Base-by-base conservation (phyloP, 2,329 filamentous ascomycete species). In the Aspergillus fumigatus region DNA sequence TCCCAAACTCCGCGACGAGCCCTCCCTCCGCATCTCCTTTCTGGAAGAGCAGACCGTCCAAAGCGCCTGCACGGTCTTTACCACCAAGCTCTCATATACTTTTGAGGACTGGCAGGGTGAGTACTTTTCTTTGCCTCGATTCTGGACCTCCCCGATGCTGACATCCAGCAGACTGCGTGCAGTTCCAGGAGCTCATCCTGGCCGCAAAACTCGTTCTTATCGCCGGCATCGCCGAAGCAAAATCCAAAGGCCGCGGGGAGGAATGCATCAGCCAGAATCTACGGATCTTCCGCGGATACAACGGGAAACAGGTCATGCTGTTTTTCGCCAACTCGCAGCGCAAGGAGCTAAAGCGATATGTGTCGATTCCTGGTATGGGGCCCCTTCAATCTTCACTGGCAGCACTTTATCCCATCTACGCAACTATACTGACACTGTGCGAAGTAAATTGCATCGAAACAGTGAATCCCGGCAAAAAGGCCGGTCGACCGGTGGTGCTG, bases 191-290 rank as follows among this genome's bases (percentile, higher is more conserved):
- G 56, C 54, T 73, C 2, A 59, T 77, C 1, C 69, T 77, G 7
- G 66, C 67, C 17, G 71, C 74, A 3, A 72, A 71, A 52, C 62
- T 77, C 29, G 56, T 75, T 25, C 75, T 76, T 50, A 72, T 75
- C 32, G 73, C 72, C 0, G 75, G 75, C 0, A 75, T 77, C 52
- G 74, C 74, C 1, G 73, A 76, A 54, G 74, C 73, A 45, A 75
- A 74, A 48, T 76, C 74, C 47, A 77, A 76, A 57, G 75, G 75
- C 8, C 72, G 75, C 7, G 75, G 75, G 0, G 75, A 77, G 56
- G 75, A 77, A 65, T 76, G 74, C 53, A 76, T 77, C 64, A 76
- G 73, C 51, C 75, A 77, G 60, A 77, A 77, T 54, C 56, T 77
- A 17, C 72, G 75, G 4, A 68, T 77, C 8, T 64, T 77, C 3